These are phyloP conservation scores for Terfezia claveryi DNA, from an alignment of 495 filamentous ascomycete genomes.

Conservation along the genomic window DNA sequence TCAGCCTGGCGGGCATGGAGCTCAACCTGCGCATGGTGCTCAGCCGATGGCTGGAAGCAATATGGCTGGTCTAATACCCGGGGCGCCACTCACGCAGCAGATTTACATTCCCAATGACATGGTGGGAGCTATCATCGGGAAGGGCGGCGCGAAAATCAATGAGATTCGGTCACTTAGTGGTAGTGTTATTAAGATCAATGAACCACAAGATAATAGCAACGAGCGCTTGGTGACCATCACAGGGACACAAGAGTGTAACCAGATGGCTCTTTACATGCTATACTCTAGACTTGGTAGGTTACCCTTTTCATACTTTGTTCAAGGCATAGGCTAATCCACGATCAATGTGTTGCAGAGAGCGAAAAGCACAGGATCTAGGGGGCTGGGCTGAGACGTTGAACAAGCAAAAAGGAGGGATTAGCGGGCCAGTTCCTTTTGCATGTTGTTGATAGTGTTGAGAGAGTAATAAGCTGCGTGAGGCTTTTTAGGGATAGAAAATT, in stretches of 20 bases:
- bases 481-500: no score
- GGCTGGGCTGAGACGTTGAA: no score
- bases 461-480: no score
- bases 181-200: conserved; percentile 99
- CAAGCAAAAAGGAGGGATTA: no score
- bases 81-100: conserved; percentile 83
- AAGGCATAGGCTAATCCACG: background rate
- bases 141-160: conserved; percentile 97
- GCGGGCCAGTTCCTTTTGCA: no score
- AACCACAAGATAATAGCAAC: conserved; percentile 96
- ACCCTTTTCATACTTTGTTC: background rate
- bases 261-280: conserved; percentile 98
- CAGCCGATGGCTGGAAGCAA: conserved; percentile 28
- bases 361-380: conserved; percentile 54
- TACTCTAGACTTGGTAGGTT: conserved; percentile 85
- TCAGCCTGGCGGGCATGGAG: conserved; percentile 37
- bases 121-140: conserved; percentile 97
- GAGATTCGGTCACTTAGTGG: conserved; percentile 92
- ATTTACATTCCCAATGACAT: conserved; percentile 99
- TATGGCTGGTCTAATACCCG: conserved; percentile 53
- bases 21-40: conserved; percentile 28
- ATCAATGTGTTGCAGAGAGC: conserved; percentile 35
- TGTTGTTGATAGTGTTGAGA: no score
- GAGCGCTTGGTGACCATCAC: conserved; percentile 94
- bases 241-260: conserved; percentile 90